These are phyloP conservation scores for Thelephora ganbajun DNA, from an alignment of 768 basidiomycete genomes.

Conservation along the genomic window DNA sequence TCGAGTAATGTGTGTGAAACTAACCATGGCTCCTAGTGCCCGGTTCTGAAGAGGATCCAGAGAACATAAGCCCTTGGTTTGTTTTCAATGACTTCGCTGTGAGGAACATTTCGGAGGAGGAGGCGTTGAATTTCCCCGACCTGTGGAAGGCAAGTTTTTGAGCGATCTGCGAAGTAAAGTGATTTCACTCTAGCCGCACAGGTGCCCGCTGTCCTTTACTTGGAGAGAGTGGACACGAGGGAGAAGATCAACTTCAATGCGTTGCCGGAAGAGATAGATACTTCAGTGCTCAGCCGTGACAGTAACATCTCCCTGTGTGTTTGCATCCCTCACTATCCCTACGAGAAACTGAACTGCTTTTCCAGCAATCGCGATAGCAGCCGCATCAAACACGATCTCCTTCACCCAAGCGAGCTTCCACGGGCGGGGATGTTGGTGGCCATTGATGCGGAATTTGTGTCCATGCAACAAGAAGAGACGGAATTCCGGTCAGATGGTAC, in stretches of 20 bases:
- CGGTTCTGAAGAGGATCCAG: conserved; percentile 33
- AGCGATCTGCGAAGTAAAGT: neutral
- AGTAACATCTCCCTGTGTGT: conserved; percentile 77
- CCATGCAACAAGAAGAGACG: conserved; percentile 95
- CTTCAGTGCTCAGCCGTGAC: conserved; percentile 67
- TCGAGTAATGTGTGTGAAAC: neutral
- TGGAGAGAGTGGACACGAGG: conserved; percentile 58
- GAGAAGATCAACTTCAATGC: conserved; percentile 45
- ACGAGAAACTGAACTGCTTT: neutral
- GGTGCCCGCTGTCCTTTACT: conserved; percentile 85
- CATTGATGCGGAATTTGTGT: conserved; percentile 97
- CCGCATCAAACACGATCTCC: conserved; percentile 64
- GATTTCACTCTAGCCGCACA: conserved; percentile 12
- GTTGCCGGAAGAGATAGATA: conserved; percentile 56
- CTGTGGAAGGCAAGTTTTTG: conserved; percentile 72
- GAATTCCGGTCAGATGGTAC: conserved; percentile 93
- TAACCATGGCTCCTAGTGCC: conserved; percentile 36
- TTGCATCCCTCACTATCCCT: neutral
- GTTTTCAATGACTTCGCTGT: conserved; percentile 97
- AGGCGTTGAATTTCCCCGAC: conserved; percentile 79
- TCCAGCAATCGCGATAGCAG: conserved; percentile 60
- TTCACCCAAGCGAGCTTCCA: conserved; percentile 67
- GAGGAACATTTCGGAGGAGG: conserved; percentile 66
- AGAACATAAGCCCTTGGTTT: conserved; percentile 57
- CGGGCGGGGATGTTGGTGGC: conserved; percentile 78